These are phyloP conservation scores for Endogone sp. DNA, from an alignment of 192 early-diverging fungal species.

Conservation along the genomic window DNA sequence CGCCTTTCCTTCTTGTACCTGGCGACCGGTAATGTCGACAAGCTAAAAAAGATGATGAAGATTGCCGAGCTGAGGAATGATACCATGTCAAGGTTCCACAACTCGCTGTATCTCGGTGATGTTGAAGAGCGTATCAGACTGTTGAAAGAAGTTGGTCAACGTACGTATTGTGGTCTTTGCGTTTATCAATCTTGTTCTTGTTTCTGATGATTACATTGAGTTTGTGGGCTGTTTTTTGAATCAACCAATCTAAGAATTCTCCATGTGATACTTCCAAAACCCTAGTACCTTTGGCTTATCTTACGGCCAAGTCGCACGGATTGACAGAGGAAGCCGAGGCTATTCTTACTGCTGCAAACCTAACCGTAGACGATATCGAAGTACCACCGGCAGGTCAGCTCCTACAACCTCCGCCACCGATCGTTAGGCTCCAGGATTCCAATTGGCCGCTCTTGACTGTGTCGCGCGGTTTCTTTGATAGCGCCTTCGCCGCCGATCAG, in stretches of 20 bases:
- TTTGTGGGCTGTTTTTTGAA: background rate
- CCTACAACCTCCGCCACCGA: constrained; percentile 65
- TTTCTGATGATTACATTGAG: background rate
- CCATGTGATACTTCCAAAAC: background rate
- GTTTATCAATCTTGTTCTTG: background rate
- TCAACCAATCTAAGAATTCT: background rate
- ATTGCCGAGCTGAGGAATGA: constrained; percentile 86
- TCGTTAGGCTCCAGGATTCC: constrained; percentile 66
- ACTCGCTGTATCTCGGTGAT: constrained; percentile 87
- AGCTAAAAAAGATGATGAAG: constrained; percentile 92
- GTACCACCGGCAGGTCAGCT: constrained; percentile 42
- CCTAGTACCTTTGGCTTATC: constrained; percentile 83
- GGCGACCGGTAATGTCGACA: constrained; percentile 87
- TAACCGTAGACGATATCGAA: constrained; percentile 59
- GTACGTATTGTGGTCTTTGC: constrained; percentile 33
- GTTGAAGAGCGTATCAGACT: constrained; percentile 85
- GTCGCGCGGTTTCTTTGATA: constrained; percentile 82
- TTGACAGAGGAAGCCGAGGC: constrained; percentile 78
- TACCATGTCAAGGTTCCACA: constrained; percentile 89
- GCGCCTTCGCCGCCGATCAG: constrained; percentile 55
- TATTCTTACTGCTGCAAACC: constrained; percentile 72
- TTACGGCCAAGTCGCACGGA: constrained; percentile 89
- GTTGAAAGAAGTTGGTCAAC: constrained; percentile 84
- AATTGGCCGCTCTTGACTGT: constrained; percentile 95
- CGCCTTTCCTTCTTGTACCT: constrained; percentile 94